Evolutionary conservation across 1,284 basidiomycete genomes (phyloP), one percentile per base, ranked within the genome.

Genomic region (Athelia psychrophila): DNA sequence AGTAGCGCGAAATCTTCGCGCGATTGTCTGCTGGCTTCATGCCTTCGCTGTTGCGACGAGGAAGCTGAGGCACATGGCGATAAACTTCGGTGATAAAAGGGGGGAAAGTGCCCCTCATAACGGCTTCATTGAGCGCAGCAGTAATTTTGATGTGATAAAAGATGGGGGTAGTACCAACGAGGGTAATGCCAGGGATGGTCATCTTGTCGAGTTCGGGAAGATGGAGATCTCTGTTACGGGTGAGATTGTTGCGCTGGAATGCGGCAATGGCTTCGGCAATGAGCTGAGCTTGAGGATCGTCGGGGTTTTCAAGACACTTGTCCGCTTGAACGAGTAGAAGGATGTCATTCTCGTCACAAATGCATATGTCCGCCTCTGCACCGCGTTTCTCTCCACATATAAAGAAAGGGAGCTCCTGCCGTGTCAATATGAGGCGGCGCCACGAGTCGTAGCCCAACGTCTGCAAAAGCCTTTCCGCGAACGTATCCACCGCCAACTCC

Each of bases 401-500:
- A 22, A 58, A 49, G 35, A 61, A 49, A 48, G 59, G 59, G 23
- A 60, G 38, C 33, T 45, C 38, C 35, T 53, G 48, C 27, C 48
- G 45, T 38, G 55, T 54, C 36, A 56, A 52, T 48, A 58, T 53
- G 44, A 59, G 58, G 49, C 56, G 55, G 6, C 54, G 44, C 10
- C 54, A 5, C 20, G 38, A 44, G 27, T 54, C 53, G 44, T 59
- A 59, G 10, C 48, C 53, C 3, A 62, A 52, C 3, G 38, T 23
- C n/a, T 47, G 12, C 51, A 61, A 54, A 38, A 59, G 38, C 46
- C 58, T 53, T 2, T 51, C 48, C 3, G 51, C 53, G 38, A 59
- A 59, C 47, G 57, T 56, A 51, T 51, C 56, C 44, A 61, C 57
- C 22, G 58, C 58, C 3, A 55, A 50, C 51, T 58, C 60, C 54